phyloP scores from a whole-genome alignment of 2,329 filamentous ascomycete species.

The Didymellaceae sp. region DNA sequence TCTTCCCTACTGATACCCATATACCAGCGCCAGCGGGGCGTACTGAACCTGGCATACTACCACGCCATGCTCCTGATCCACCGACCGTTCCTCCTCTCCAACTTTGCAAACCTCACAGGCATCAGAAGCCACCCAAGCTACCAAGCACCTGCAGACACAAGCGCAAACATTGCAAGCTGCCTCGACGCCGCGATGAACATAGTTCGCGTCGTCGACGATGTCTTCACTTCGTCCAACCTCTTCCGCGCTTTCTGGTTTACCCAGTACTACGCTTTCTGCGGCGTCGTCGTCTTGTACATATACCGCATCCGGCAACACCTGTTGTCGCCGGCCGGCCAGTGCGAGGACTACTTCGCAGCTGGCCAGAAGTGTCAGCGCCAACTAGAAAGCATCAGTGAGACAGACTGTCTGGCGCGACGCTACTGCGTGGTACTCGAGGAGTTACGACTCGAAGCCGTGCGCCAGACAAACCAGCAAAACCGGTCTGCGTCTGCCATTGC shows the following conservation, averaged over 20 bases:
- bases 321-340: slow-evolving; percentile 52
- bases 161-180: slow-evolving; percentile 52
- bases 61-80: slow-evolving; percentile 65
- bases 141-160: slow-evolving; percentile 26
- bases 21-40: slow-evolving; percentile 61
- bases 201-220: slow-evolving; percentile 53
- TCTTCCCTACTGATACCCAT: slow-evolving; percentile 55
- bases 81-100: slow-evolving; percentile 59
- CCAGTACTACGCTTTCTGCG: slow-evolving; percentile 62
- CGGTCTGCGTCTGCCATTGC: not conserved
- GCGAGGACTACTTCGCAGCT: slow-evolving; percentile 55
- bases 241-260: slow-evolving; percentile 61
- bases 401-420: slow-evolving; percentile 48
- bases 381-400: slow-evolving; percentile 38
- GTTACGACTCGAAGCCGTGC: slow-evolving; percentile 52
- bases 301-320: slow-evolving; percentile 60
- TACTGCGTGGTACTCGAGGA: slow-evolving; percentile 63
- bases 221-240: slow-evolving; percentile 50
- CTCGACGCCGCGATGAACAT: slow-evolving; percentile 56
- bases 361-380: slow-evolving; percentile 52
- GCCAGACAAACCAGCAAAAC: slow-evolving; percentile 30
- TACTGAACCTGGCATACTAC: slow-evolving; percentile 61
- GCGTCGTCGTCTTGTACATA: slow-evolving; percentile 61
- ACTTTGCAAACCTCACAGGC: slow-evolving; percentile 47
- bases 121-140: slow-evolving; percentile 31